Conservation (phyloP, 768 basidiomycete genomes). For the Lactarius vividus region DNA sequence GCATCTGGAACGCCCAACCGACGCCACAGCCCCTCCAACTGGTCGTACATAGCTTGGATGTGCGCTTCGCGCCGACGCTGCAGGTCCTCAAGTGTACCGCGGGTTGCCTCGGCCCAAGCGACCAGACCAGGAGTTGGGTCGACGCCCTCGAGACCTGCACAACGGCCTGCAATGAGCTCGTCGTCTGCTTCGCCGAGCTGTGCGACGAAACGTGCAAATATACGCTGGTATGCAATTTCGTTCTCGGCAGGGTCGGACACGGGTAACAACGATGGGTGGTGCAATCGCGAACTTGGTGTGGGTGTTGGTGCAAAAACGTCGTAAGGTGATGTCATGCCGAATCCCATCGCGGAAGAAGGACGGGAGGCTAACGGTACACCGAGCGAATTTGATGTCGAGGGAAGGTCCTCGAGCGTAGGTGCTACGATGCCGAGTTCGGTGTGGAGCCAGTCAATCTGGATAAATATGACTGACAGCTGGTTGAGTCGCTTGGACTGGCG, state of each 20-base stretch:
- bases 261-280: conserved; percentile 30
- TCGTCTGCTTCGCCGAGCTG: conserved; percentile 24
- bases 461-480: conserved; percentile 58
- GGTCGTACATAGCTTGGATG: conserved; percentile 93
- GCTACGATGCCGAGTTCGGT: conserved; percentile 75
- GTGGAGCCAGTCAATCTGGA: conserved; percentile 80
- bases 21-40: conserved; percentile 87
- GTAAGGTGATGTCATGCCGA: conserved; percentile 19
- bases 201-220: conserved; percentile 27
- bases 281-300: conserved; percentile 38
- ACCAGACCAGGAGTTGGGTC: conserved; percentile 78
- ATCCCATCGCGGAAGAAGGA: conserved; percentile 36
- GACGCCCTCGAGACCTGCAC: conserved; percentile 64
- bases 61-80: conserved; percentile 74
- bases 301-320: conserved; percentile 32
- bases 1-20: conserved; percentile 75
- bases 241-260: conserved; percentile 21
- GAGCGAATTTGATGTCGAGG: conserved; percentile 33
- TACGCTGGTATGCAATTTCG: conserved; percentile 20
- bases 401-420: conserved; percentile 51
- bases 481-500: conserved; percentile 62
- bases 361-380: conserved; percentile 33
- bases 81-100: conserved; percentile 60
- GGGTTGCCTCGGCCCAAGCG: conserved; percentile 61
- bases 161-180: conserved; percentile 32